Evolutionary conservation across 148 eudicot species (phyloP).

Genomic region (Vaccinium darrowii): DNA sequence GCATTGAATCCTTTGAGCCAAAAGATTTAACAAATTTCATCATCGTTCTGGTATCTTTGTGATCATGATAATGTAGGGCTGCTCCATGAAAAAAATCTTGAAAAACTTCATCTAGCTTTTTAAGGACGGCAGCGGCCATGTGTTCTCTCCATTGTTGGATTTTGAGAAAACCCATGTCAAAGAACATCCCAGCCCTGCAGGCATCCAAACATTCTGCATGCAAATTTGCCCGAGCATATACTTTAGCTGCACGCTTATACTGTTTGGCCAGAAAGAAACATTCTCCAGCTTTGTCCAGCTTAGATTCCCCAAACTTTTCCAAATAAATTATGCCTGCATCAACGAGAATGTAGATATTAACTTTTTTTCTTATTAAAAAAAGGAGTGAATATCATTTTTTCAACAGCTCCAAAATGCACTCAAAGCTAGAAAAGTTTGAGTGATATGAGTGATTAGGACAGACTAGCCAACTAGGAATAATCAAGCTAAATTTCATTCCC

Average conservation of each 20-base stretch:
- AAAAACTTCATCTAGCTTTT: neutral
- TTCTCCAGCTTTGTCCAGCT: slow-evolving; percentile 34
- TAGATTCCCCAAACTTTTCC: slow-evolving; percentile 21
- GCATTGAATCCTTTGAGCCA: neutral
- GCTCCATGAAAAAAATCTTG: neutral
- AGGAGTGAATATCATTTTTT: neutral
- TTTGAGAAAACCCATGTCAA: slow-evolving; percentile 32
- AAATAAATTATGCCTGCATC: slow-evolving; percentile 26
- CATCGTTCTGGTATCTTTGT: neutral
- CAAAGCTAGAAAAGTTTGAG: neutral
- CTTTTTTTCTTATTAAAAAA: neutral
- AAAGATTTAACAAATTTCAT: neutral
- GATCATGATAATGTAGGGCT: neutral
- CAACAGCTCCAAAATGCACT: neutral
- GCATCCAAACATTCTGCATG: slow-evolving; percentile 32
- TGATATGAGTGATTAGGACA: neutral
- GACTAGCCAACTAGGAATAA: neutral
- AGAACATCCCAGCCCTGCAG: slow-evolving; percentile 39
- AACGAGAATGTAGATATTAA: neutral
- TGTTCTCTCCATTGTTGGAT: slow-evolving; percentile 2
- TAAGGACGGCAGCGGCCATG: neutral
- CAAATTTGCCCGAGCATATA: slow-evolving; percentile 21
- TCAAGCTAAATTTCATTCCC: neutral
- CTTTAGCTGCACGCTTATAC: slow-evolving; percentile 36
- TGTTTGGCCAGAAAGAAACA: slow-evolving; percentile 31